phyloP scores from a whole-genome alignment of 1,139 yeast species.

The Torulaspora pretoriensis region DNA sequence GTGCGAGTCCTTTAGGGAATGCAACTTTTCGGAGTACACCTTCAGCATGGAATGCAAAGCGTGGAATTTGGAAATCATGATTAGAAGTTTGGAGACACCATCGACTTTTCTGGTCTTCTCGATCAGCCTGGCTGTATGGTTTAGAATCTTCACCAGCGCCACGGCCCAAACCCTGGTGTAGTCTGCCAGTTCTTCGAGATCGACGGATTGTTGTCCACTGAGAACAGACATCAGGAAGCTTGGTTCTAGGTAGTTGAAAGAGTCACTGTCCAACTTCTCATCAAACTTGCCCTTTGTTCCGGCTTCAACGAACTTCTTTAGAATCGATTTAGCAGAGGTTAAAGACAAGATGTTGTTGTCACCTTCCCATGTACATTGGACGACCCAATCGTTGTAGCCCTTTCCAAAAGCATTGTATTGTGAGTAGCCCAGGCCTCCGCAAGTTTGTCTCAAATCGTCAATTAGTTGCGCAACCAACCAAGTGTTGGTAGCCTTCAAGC shows the following conservation, averaged over 20 bases:
- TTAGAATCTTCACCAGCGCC: conserved; percentile 46
- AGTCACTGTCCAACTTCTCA: conserved; percentile 37
- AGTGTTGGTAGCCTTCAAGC: conserved; percentile 83
- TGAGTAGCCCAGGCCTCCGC: conserved; percentile 96
- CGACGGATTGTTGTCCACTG: conserved; percentile 32
- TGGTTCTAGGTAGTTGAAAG: conserved; percentile 44
- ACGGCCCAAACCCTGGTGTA: conserved; percentile 45
- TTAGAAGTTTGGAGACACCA: conserved; percentile 55
- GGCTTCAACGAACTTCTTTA: conserved; percentile 48
- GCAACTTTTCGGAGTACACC: conserved; percentile 33
- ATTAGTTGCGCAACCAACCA: conserved; percentile 79
- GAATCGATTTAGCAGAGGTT: conserved; percentile 73
- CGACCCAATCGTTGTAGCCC: conserved; percentile 88
- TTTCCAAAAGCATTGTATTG: conserved; percentile 87
- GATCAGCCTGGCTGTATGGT: conserved; percentile 45
- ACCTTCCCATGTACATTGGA: conserved; percentile 98
- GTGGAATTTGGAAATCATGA: conserved; percentile 56
- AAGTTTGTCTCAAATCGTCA: conserved; percentile 89
- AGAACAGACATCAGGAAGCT: conserved; percentile 25
- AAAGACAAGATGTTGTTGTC: conserved; percentile 84
- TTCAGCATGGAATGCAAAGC: conserved; percentile 50
- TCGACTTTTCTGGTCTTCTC: conserved; percentile 49
- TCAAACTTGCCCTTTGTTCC: conserved; percentile 40
- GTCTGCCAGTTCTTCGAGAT: conserved; percentile 37
- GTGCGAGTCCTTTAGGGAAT: conserved; percentile 24